Percentiles rank a stretch among this genome's conserved stretches.
These are phyloP conservation scores for Haplographium delicatum DNA, from an alignment of 495 filamentous ascomycete genomes.

Conservation along the genomic window DNA sequence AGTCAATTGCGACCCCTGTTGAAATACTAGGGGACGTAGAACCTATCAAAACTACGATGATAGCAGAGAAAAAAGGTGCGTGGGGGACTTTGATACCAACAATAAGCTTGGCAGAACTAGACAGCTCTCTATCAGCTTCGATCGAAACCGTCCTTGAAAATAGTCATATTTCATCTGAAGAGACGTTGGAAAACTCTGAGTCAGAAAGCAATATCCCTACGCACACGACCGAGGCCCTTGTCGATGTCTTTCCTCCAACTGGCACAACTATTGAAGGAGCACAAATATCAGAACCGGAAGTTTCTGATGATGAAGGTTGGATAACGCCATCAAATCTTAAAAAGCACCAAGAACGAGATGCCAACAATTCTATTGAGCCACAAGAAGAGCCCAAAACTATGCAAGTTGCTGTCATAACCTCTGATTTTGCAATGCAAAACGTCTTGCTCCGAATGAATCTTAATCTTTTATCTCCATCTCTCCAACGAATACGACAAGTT, in stretches of 20 bases:
- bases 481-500: constrained; percentile 72
- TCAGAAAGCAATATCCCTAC: background rate
- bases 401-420: constrained; percentile 81
- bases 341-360: constrained; percentile 68
- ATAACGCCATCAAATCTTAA: constrained; percentile 93
- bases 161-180: background rate
- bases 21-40: constrained; percentile 12
- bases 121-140: background rate
- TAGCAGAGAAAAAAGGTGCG: constrained; percentile 27
- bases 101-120: background rate
- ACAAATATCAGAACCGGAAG: constrained; percentile 37
- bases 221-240: background rate
- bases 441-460: constrained; percentile 91
- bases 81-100: constrained; percentile 28
- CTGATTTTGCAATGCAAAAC: constrained; percentile 97
- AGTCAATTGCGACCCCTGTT: constrained; percentile 5
- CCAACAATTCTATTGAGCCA: constrained; percentile 40
- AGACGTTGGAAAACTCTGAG: background rate
- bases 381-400: constrained; percentile 53
- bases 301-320: constrained; percentile 75
- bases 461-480: constrained; percentile 72
- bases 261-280: constrained; percentile 9
- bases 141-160: background rate
- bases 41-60: background rate
- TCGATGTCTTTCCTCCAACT: background rate